Evolutionary conservation across 148 eudicot species (phyloP).

Genomic region (Nyssa sinensis): DNA sequence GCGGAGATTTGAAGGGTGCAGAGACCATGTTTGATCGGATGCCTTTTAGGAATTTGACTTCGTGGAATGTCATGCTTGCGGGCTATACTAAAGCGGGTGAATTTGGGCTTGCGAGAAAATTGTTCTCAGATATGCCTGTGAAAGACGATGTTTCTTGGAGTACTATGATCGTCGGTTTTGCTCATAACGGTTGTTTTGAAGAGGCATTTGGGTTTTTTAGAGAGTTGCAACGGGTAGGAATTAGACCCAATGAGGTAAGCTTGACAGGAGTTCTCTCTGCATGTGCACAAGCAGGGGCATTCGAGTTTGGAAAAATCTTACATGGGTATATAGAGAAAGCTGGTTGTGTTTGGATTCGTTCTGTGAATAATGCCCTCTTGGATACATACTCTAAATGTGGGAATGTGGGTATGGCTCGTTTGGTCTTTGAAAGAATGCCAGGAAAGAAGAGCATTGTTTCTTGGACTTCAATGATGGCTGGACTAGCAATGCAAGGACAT

Average conservation of each 20-base stretch:
- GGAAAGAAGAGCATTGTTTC: constrained; percentile 41
- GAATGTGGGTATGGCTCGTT: constrained; percentile 50
- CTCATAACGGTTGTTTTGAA: constrained; percentile 43
- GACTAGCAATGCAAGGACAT: constrained; percentile 65
- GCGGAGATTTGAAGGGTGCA: constrained; percentile 37
- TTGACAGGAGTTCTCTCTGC: constrained; percentile 55
- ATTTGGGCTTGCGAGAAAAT: constrained; percentile 35
- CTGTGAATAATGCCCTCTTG: constrained; percentile 51
- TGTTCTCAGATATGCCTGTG: constrained; percentile 42
- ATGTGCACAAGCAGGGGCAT: constrained; percentile 59
- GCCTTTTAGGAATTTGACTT: constrained; percentile 39
- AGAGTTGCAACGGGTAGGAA: constrained; percentile 34
- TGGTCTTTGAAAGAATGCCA: constrained; percentile 48
- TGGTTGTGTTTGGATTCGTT: constrained; percentile 35
- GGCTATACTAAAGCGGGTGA: constrained; percentile 50
- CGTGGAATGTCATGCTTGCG: constrained; percentile 56
- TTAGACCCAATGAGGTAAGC: constrained; percentile 53
- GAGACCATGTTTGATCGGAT: constrained; percentile 37
- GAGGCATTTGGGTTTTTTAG: constrained; percentile 51
- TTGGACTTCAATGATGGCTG: constrained; percentile 64
- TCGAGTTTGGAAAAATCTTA: constrained; percentile 42
- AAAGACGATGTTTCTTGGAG: constrained; percentile 74
- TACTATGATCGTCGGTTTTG: constrained; percentile 55
- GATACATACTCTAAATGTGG: constrained; percentile 63
- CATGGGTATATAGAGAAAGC: constrained; percentile 57